Evolutionary conservation across 257 asterid species (phyloP).

Genomic region (Echium plantagineum): DNA sequence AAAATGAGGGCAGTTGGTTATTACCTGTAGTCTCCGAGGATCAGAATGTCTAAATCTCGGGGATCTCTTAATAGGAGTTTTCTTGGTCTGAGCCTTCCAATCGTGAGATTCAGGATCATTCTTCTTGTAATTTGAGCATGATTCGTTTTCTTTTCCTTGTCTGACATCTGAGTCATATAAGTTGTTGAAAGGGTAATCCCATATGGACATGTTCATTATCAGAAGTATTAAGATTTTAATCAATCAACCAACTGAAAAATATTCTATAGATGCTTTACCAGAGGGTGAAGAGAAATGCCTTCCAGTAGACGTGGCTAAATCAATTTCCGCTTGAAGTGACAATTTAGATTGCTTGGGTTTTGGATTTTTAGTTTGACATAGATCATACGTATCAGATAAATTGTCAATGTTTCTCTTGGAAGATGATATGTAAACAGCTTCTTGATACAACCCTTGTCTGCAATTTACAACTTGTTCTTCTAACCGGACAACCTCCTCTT

Average conservation of each 20-base stretch:
- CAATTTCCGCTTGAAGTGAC: conserved; percentile 27
- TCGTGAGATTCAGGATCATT: conserved; percentile 32
- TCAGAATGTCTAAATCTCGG: conserved; percentile 35
- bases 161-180: conserved; percentile 34
- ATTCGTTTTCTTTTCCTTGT: conserved; percentile 48
- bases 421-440: conserved; percentile 46
- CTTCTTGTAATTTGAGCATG: conserved; percentile 28
- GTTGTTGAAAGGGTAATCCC: conserved; percentile 37
- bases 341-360: conserved; percentile 39
- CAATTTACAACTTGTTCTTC: conserved; percentile 77
- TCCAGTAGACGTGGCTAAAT: conserved; percentile 16
- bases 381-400: conserved; percentile 28
- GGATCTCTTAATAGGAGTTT: conserved; percentile 39
- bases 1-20: conserved; percentile 13
- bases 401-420: conserved; percentile 26
- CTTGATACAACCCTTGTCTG: conserved; percentile 88
- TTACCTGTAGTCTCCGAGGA: conserved; percentile 43
- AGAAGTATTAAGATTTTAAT: background rate
- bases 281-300: conserved; percentile 23
- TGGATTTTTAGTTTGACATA: conserved; percentile 20
- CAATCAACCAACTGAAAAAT: conserved; percentile 7
- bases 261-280: conserved; percentile 22
- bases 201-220: background rate
- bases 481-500: conserved; percentile 90
- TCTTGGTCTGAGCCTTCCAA: conserved; percentile 23